Base-by-base conservation (phyloP, 176 grass and related monocot species). In the Zizania latifolia region DNA sequence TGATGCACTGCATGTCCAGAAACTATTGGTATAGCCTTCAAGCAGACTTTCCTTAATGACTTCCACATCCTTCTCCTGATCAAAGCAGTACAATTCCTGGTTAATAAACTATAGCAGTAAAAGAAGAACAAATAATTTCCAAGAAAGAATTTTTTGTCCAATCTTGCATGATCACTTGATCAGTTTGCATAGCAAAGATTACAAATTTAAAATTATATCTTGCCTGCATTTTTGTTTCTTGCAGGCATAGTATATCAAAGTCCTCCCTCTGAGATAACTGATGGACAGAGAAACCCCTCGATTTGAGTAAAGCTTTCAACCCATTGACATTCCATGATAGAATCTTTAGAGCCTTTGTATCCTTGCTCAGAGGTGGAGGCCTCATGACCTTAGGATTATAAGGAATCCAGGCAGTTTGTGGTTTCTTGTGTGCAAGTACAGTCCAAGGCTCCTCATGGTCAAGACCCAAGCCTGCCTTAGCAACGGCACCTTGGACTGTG, bases 161-260 rank as follows among this genome's bases (percentile, higher is more conserved):
- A 67, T 74, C 13, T 65, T 16, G 6, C 11, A 50, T 58, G 41
- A 46, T 30, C 19, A 67, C 32, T 50, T 58, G 41, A 46, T 30
- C 19, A 67, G 31, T 50, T 84, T 74, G 54, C 46, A 28, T 41
- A 26, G 48, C 10, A 19, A 32, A 70, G 70, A 76, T 13, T 15
- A n/a, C n/a, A n/a, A n/a, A n/a, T n/a, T n/a, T n/a, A 15, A 71
- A 71, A 26, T 21, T 9, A 65, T 30, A 51, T 78, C 70, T 86
- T 89, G 67, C 94, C 91, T 97, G 91, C 43, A 97, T 87, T 93
- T 98, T 98, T 27, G 94, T 98, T 56, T 94, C 94, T 88, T 98
- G 94, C 58, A 98, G 76, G 67, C 94, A 98, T 65, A 98, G 34
- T 29, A 98, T 79, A 83, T 98, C 94, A 85, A 98, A 98, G 75